Evolutionary conservation across 1,284 basidiomycete genomes (phyloP), one percentile per base, ranked within the genome.

Genomic region (Microbotryum saponariae): DNA sequence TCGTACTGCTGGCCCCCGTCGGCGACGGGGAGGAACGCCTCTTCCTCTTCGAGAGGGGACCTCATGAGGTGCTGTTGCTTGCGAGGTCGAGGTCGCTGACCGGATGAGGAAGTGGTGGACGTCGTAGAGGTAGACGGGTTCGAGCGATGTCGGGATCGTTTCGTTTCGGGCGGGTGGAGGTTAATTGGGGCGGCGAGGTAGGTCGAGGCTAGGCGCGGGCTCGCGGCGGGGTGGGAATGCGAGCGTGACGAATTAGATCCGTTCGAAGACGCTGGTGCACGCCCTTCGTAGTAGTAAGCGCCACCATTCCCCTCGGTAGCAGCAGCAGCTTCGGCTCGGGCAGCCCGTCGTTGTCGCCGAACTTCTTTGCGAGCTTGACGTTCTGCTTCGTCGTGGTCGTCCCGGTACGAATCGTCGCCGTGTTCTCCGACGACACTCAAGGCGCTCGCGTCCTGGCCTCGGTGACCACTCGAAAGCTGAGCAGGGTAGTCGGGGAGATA

Each of bases 121-220:
- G 51, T 56, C 1, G 60, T 54, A 0, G 63, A 64, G 4, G 21
- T 56, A 16, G 63, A 64, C 0, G 49, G 56, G n/a, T 55, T 48
- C 6, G 60, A 59, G 23, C 60, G 56, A 33, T 64, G 63, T 1
- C 59, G 59, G 10, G 53, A 21, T 7, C 59, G 59, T 37, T 7
- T 50, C 23, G 55, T 5, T 33, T 9, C 14, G 21, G 1, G 16
- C 14, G 8, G 8, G 46, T 48, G 46, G 55, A 56, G 37, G 21
- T 37, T 42, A n/a, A 52, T 52, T 16, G 44, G 27, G 44, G n/a
- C 21, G 50, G 51, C n/a, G 56, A 58, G 50, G 21, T 20, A 18
- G 56, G 20, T n/a, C 18, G 49, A n/a, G 42, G 10, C 37, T 20
- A 37, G 12, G 37, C 37, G 37, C 16, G 37, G 37, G 37, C 37